These are phyloP conservation scores for Astrothelium subdiscretum DNA, from an alignment of 495 filamentous ascomycete genomes.

Conservation along the genomic window DNA sequence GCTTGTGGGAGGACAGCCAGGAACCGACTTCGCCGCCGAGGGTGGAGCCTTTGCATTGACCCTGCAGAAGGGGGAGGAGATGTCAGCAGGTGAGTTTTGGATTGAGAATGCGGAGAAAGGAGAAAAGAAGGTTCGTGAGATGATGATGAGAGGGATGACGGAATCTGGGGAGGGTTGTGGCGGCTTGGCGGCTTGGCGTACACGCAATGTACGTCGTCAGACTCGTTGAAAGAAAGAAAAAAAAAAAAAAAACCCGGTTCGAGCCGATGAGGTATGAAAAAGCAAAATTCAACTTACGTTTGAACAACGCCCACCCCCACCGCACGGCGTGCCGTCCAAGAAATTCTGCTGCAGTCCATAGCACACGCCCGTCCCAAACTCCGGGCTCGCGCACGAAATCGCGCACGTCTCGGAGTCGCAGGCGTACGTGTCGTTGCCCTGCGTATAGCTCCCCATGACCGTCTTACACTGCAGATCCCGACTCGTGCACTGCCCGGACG, in stretches of 20 bases:
- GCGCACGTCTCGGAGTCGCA: conserved; percentile 64
- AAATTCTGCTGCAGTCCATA: conserved; percentile 81
- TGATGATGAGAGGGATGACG: not conserved
- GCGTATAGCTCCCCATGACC: conserved; percentile 66
- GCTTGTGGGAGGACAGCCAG: conserved; percentile 35
- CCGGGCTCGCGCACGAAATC: conserved; percentile 64
- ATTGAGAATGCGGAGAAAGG: not conserved
- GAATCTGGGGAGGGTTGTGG: not conserved
- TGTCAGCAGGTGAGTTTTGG: not conserved
- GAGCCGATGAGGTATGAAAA: too few species aligned
- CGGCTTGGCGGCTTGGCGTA: not conserved
- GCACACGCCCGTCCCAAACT: conserved; percentile 51
- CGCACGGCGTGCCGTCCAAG: conserved; percentile 82
- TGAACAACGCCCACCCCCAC: conserved; percentile 64
- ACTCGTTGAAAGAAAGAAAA: too few species aligned
- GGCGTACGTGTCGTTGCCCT: conserved; percentile 68
- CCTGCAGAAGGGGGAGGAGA: conserved; percentile 15
- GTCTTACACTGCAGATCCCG: conserved; percentile 82
- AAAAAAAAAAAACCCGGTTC: too few species aligned
- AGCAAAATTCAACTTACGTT: too few species aligned
- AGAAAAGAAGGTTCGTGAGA: too few species aligned
- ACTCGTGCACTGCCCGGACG: conserved; percentile 90
- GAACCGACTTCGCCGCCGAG: conserved; percentile 28
- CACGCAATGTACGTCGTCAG: too few species aligned
- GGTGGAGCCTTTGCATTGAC: conserved; percentile 29